phyloP scores from a whole-genome alignment of 306 rosid species.

The Quercus dentata region DNA sequence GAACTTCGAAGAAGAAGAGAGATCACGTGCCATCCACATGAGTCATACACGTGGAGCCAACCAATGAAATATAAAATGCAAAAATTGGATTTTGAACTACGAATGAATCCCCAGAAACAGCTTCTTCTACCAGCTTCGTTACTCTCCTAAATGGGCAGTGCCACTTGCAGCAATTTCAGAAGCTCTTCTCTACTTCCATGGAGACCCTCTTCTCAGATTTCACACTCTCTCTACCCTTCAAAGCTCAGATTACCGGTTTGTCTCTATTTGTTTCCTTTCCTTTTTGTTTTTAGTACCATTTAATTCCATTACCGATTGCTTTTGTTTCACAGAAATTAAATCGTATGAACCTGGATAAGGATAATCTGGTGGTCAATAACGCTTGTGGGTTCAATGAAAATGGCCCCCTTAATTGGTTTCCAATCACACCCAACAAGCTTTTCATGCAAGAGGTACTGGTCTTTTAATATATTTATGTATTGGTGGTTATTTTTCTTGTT shows the following conservation, averaged over 20 bases:
- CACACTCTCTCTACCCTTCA: slow-evolving; percentile 33
- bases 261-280: not conserved
- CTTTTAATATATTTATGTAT: not conserved
- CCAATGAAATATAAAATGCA: not conserved
- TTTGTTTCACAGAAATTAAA: slow-evolving; percentile 42
- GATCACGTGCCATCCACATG: no score
- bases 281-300: not conserved
- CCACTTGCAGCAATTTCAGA: slow-evolving; percentile 52
- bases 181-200: slow-evolving; percentile 55
- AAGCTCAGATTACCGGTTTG: slow-evolving; percentile 48
- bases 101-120: not conserved
- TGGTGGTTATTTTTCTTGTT: not conserved
- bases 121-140: not conserved
- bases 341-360: slow-evolving; percentile 49
- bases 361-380: slow-evolving; percentile 47
- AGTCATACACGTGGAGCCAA: no score
- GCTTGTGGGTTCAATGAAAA: slow-evolving; percentile 56
- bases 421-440: slow-evolving; percentile 66
- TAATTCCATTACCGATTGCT: not conserved
- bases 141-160: slow-evolving; percentile 48
- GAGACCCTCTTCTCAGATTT: slow-evolving; percentile 42
- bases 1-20: no score
- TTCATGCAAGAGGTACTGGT: slow-evolving; percentile 75
- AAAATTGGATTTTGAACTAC: not conserved
- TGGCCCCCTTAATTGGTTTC: slow-evolving; percentile 53